Base-by-base conservation (phyloP, 257 asterid genomes). In the Nicotiana benthamiana region DNA sequence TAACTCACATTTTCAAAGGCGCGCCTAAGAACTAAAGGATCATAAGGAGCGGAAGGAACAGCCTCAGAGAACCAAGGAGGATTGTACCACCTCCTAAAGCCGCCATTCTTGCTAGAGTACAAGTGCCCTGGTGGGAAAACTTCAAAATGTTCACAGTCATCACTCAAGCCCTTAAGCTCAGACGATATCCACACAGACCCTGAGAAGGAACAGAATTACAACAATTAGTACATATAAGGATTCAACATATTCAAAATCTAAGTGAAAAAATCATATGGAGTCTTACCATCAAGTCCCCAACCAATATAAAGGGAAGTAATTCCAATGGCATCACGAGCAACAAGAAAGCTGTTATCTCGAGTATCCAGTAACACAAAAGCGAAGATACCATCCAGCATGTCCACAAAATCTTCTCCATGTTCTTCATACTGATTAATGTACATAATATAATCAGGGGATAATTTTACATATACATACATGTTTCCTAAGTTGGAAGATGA, bases 171-270 rank as follows among this genome's bases (percentile, higher is more conserved):
- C 82, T 93, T 95, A 36, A 95, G 86, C 86, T 93, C 99, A 3
- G 98, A 95, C 11, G 98, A 87, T 75, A 95, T 89, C 98, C 99
- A 95, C 40, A 95, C 85, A 17, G 98, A 95, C 48, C 99, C 99
- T 95, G 82, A 27, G 80, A 77, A 64, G 18, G 26, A 62, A 28
- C 56, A 40, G 46, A 24, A 66, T 80, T 46, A 20, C 7, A 32
- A 26, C 46, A 62, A 30, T 17, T 34, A 51, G 5, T 11, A 15
- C 54, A 13, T 12, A 51, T 13, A 12, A 51, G 4, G 56, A 51
- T 51, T 51, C 5, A 51, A 13, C 18, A 51, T 51, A 3, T 3
- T 13, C 1, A 51, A 13, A 51, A 4, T 51, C 56, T 51, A 40
- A 40, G 12, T 40, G 48, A 40, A 12, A 51, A 4, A 51, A 51